Base-by-base conservation (phyloP, 208 protist genomes). In the Lotmaria passim region DNA sequence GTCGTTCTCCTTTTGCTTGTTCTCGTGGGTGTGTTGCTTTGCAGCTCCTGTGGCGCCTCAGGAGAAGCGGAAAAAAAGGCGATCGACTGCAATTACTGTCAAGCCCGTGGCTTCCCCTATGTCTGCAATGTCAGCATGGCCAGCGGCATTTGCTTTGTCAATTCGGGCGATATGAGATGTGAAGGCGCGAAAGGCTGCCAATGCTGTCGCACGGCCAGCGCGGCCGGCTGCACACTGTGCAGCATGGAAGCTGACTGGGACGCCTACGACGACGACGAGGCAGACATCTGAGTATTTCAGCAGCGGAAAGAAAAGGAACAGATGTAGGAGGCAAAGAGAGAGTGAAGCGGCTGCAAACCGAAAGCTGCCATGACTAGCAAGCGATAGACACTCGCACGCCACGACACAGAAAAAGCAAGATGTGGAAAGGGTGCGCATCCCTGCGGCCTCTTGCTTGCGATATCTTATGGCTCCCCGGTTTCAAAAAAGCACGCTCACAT, bases 31-130 rank as follows among this genome's bases (percentile, higher is more conserved):
- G 1, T 48, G 19, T n/a, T 68, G 30, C 51, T 68, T 6, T 47
- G 51, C 43, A 21, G 11, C n/a, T 31, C 30, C 5, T 10, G 24
- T 47, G 21, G 46, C 23, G 28, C 19, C n/a, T n/a, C n/a, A n/a
- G n/a, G n/a, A 31, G 3, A 43, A 0, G 26, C 28, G 5, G 15
- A 12, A 19, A 23, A 14, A 7, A 28, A 64, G 28, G 7, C 17
- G 12, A 69, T 60, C n/a, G 50, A 74, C 65, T 90, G 84, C 72
- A 31, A 41, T 19, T 75, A 73, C 59, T 90, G 84, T 59, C 44
- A 53, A 8, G 21, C 50, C 26, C 78, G 60, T 24, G 84, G 84
- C n/a, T 84, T 81, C 44, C 68, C 73, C 1, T 90, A 90, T 55
- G 17, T 86, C 12, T 90, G 84, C 53, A 31, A 67, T 15, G 68